Evolutionary conservation across 2,329 filamentous ascomycete species (phyloP).

Genomic region (Bretziella fagacearum): DNA sequence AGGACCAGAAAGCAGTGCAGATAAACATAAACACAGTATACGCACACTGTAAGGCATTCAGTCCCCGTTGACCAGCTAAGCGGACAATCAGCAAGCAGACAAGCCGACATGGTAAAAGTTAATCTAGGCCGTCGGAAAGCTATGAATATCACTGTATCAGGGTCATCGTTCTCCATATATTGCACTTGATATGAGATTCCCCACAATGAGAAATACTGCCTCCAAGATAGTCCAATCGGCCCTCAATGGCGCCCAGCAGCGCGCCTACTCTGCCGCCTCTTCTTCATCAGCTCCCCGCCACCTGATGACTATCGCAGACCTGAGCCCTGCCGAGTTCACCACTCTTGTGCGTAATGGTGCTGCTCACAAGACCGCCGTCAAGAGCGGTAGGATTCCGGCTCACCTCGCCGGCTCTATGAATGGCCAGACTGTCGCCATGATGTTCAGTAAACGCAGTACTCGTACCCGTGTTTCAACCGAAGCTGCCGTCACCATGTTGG

Average conservation of each 20-base stretch:
- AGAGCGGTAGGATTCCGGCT: conserved; percentile 44
- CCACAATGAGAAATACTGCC: conserved; percentile 22
- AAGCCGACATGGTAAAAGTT: too few species aligned
- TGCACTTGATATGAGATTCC: too few species aligned
- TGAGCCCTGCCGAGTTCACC: conserved; percentile 63
- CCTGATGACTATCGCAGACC: conserved; percentile 78
- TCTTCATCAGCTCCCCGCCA: conserved; percentile 44
- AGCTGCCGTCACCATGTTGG: conserved; percentile 71
- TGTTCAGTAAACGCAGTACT: conserved; percentile 93
- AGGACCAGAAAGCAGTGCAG: neutral
- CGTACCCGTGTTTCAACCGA: conserved; percentile 88
- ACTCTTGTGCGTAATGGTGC: conserved; percentile 70
- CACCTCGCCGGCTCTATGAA: conserved; percentile 45
- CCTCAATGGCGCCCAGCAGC: conserved; percentile 23
- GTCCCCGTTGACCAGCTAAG: conserved; percentile 4
- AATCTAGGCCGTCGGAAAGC: too few species aligned
- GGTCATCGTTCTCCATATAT: too few species aligned
- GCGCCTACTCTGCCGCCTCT: conserved; percentile 27
- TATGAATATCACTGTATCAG: too few species aligned
- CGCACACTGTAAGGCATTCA: conserved; percentile 1
- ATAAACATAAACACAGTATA: neutral
- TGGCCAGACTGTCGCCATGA: conserved; percentile 77
- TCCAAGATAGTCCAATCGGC: conserved; percentile 22
- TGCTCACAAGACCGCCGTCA: conserved; percentile 59
- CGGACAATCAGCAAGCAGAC: neutral